phyloP scores from a whole-genome alignment of 2,329 filamentous ascomycete genomes.

The Penicillium sp. region DNA sequence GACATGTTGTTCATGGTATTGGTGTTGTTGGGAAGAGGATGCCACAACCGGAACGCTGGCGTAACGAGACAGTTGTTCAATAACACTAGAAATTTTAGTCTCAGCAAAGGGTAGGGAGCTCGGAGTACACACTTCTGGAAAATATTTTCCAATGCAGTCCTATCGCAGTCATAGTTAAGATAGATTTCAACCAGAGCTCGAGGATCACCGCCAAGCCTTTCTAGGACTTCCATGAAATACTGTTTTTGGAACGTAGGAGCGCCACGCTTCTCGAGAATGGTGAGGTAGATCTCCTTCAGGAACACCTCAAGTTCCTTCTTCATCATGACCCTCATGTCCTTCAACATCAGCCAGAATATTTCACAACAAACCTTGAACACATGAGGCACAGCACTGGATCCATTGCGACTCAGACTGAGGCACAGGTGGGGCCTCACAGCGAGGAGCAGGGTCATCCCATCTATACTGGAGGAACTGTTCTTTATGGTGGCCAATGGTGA shows the following conservation, averaged over 20 bases:
- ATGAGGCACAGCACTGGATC: constrained; percentile 84
- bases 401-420: constrained; percentile 90
- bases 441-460: constrained; percentile 84
- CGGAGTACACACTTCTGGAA: constrained; percentile 66
- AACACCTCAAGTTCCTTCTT: constrained; percentile 99
- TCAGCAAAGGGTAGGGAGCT: not conserved
- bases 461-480: constrained; percentile 82
- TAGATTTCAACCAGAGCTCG: constrained; percentile 91
- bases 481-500: constrained; percentile 90
- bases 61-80: constrained; percentile 89
- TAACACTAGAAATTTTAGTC: constrained; percentile 57
- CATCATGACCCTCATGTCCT: constrained; percentile 87
- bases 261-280: constrained; percentile 83
- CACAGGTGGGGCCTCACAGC: constrained; percentile 97
- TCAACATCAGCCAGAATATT: constrained; percentile 97
- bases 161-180: constrained; percentile 96
- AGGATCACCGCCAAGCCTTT: constrained; percentile 81
- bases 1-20: constrained; percentile 76
- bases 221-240: constrained; percentile 83
- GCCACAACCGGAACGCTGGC: constrained; percentile 77
- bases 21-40: constrained; percentile 76
- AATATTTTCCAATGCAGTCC: constrained; percentile 90
- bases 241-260: constrained; percentile 89
- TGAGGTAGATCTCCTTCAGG: constrained; percentile 93
- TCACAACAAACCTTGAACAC: constrained; percentile 97